Conservation (phyloP, 768 basidiomycete genomes). For the Boletus reticuloceps region DNA sequence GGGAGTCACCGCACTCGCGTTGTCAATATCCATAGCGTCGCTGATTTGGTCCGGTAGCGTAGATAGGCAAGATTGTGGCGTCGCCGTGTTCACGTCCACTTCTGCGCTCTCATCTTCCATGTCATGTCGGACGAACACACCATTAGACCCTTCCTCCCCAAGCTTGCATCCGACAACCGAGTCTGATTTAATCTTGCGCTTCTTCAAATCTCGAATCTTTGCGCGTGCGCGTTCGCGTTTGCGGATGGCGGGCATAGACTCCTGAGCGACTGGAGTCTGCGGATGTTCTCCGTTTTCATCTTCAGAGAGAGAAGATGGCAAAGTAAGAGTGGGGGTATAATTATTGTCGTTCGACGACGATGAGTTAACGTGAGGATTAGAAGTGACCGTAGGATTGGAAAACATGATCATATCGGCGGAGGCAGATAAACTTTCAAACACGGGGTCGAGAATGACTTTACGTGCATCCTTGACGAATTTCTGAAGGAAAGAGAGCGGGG, state of each 20-base stretch:
- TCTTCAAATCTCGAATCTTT: slow-evolving; percentile 57
- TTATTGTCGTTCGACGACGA: slow-evolving; percentile 23
- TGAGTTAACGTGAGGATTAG: slow-evolving; percentile 25
- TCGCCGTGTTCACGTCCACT: slow-evolving; percentile 51
- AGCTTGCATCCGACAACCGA: slow-evolving; percentile 31
- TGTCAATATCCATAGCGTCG: slow-evolving; percentile 17
- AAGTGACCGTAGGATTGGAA: slow-evolving; percentile 26
- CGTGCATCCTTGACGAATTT: slow-evolving; percentile 53
- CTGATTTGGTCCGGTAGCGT: slow-evolving; percentile 9
- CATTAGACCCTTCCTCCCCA: slow-evolving; percentile 31
- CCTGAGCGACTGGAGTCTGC: slow-evolving; percentile 12
- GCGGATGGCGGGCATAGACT: slow-evolving; percentile 13
- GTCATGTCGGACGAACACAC: slow-evolving; percentile 55
- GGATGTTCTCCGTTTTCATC: slow-evolving; percentile 26
- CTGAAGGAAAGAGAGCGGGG: slow-evolving; percentile 54
- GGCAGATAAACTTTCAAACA: slow-evolving; percentile 27
- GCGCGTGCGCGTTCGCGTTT: slow-evolving; percentile 45
- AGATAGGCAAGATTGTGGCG: slow-evolving; percentile 22
- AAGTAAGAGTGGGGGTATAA: slow-evolving; percentile 16
- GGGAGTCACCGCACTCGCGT: not conserved
- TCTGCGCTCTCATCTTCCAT: slow-evolving; percentile 59
- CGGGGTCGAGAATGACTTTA: slow-evolving; percentile 47
- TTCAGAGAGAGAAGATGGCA: slow-evolving; percentile 32
- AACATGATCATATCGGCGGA: slow-evolving; percentile 16
- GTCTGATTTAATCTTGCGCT: slow-evolving; percentile 41